Evolutionary conservation across 108 stramenopile genomes (phyloP).

Genomic region (Cylindrotheca fusiformis): DNA sequence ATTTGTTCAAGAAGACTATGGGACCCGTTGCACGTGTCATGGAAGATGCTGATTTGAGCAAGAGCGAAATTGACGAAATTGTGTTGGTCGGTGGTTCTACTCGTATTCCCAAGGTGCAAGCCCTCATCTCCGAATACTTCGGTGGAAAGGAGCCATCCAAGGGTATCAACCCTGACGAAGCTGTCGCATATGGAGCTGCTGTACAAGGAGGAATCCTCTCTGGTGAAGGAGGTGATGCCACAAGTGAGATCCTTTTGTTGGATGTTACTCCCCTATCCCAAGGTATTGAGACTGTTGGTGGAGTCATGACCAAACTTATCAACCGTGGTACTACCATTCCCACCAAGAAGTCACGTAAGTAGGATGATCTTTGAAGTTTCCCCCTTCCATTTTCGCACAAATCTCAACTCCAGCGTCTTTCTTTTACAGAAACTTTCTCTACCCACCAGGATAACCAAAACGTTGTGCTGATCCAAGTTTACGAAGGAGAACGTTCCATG

Average conservation of each 20-base stretch:
- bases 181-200: constrained; percentile 96
- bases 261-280: constrained; percentile 86
- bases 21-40: constrained; percentile 91
- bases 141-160: constrained; percentile 95
- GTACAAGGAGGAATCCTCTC: constrained; percentile 95
- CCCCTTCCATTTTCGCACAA: not conserved
- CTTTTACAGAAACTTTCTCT: constrained; percentile 77
- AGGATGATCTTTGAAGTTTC: not conserved
- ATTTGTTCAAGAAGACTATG: constrained; percentile 97
- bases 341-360: constrained; percentile 85
- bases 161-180: constrained; percentile 98
- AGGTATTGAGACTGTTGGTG: constrained; percentile 93
- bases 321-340: constrained; percentile 93
- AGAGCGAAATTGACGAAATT: constrained; percentile 94
- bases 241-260: constrained; percentile 66
- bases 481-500: constrained; percentile 96
- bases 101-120: constrained; percentile 95
- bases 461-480: constrained; percentile 91
- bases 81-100: constrained; percentile 98
- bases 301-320: constrained; percentile 94
- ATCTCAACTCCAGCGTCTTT: not conserved
- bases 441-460: constrained; percentile 95
- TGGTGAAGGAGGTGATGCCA: constrained; percentile 76
- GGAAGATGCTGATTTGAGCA: constrained; percentile 89
- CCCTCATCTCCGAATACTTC: constrained; percentile 91